Evolutionary conservation across 805 yeast genomes (phyloP).

Genomic region (Pichia insulana): DNA sequence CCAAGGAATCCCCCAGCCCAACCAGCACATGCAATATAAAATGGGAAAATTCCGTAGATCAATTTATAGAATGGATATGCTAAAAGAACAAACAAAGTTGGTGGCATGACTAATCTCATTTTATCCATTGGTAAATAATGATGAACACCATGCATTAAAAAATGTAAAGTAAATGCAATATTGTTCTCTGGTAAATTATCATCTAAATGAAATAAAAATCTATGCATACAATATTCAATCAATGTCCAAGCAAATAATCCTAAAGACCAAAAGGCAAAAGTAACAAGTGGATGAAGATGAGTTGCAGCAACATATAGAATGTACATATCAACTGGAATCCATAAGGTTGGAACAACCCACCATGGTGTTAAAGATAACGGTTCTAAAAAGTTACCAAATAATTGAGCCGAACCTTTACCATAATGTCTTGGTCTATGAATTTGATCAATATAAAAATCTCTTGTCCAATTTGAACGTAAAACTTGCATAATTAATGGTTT

Average conservation of each 20-base stretch:
- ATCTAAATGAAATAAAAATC: slow-evolving; percentile 91
- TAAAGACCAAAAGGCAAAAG: slow-evolving; percentile 52
- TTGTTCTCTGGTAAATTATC: slow-evolving; percentile 75
- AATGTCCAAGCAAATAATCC: slow-evolving; percentile 95
- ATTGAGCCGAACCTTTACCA: slow-evolving; percentile 92
- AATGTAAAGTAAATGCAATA: slow-evolving; percentile 70
- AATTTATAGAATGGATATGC: slow-evolving; percentile 74
- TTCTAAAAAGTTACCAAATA: slow-evolving; percentile 91
- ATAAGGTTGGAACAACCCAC: slow-evolving; percentile 81
- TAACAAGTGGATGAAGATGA: slow-evolving; percentile 36
- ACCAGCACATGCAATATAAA: slow-evolving; percentile 78
- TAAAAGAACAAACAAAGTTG: slow-evolving; percentile 65
- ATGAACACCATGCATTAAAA: slow-evolving; percentile 90
- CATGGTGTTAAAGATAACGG: slow-evolving; percentile 88
- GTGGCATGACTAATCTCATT: slow-evolving; percentile 92
- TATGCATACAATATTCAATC: slow-evolving; percentile 78
- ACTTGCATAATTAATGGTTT: slow-evolving; percentile 80
- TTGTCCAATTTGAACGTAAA: slow-evolving; percentile 62
- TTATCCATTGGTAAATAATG: slow-evolving; percentile 97
- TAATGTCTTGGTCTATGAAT: slow-evolving; percentile 97
- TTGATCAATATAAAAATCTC: slow-evolving; percentile 89
- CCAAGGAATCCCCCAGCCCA: slow-evolving; percentile 97
- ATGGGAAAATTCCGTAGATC: slow-evolving; percentile 72
- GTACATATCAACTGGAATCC: slow-evolving; percentile 76
- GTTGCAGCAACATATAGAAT: slow-evolving; percentile 51